Conservation (phyloP, 352 stramenopile species). For the Globisporangium cederbergense region DNA sequence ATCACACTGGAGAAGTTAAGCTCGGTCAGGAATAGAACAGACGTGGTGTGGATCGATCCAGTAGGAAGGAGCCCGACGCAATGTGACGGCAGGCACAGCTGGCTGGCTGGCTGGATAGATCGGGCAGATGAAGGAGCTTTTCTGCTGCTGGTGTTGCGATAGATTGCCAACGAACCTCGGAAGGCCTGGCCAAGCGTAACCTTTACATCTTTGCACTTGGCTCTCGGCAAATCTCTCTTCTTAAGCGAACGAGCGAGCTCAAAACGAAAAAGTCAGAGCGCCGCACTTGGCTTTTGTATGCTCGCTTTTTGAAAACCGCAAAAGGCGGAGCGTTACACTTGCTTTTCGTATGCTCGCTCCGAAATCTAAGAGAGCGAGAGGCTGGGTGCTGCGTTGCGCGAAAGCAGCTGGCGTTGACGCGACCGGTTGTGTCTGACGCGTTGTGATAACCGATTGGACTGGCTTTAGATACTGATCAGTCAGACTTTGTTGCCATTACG, state of each 20-base stretch:
- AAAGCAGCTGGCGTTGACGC: slow-evolving; percentile 1
- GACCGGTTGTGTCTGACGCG: slow-evolving; percentile 1
- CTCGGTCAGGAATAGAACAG: neutral
- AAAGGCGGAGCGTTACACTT: neutral
- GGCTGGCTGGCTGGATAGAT: neutral
- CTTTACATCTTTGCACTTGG: neutral
- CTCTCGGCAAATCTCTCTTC: neutral
- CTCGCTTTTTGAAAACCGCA: too few species aligned
- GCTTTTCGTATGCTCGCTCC: neutral
- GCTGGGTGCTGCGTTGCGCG: neutral
- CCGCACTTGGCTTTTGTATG: neutral
- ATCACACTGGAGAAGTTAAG: neutral
- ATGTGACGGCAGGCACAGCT: neutral
- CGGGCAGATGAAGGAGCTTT: too few species aligned
- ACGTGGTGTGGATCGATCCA: neutral
- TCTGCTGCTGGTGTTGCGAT: too few species aligned
- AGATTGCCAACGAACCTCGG: too few species aligned
- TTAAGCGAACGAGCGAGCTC: too few species aligned
- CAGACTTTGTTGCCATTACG: neutral
- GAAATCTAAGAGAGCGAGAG: neutral
- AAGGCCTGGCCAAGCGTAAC: too few species aligned
- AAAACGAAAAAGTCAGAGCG: too few species aligned
- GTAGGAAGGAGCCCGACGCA: neutral
- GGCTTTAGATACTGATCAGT: slow-evolving; percentile 7
- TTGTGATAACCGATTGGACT: neutral